Percentiles rank a stretch among this genome's conserved stretches.
These are phyloP conservation scores for Aquanectria penicillioides DNA, from an alignment of 2,329 filamentous ascomycete species.

Conservation along the genomic window DNA sequence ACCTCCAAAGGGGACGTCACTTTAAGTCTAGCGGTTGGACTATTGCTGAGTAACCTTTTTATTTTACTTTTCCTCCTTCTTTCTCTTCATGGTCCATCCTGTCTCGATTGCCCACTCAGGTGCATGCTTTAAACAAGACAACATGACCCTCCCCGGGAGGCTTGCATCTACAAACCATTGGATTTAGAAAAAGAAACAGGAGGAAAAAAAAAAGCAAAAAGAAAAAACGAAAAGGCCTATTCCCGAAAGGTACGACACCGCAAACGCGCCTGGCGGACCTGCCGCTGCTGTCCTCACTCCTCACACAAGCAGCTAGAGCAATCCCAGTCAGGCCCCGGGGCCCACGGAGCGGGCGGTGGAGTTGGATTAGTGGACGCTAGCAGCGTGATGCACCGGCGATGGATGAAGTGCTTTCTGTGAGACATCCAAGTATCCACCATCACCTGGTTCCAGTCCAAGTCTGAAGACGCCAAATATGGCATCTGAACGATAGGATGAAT, in stretches of 20 bases:
- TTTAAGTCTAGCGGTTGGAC: constrained; percentile 1
- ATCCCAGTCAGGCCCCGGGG: not conserved
- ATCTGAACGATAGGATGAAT: no score
- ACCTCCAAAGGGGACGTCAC: not conserved
- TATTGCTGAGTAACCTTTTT: constrained; percentile 5
- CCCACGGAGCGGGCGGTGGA: constrained; percentile 6
- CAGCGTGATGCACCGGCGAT: constrained; percentile 17
- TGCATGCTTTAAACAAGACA: not conserved
- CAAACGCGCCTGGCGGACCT: not conserved
- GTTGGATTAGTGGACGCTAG: constrained; percentile 11
- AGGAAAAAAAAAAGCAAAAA: not conserved
- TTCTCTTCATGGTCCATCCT: not conserved
- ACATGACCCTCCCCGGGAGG: not conserved
- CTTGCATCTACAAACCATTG: constrained; percentile 16
- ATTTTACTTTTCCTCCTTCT: no score
- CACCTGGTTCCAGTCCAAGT: constrained; percentile 19
- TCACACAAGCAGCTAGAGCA: not conserved
- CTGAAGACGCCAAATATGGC: no score
- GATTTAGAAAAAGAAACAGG: not conserved
- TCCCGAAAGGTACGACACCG: not conserved
- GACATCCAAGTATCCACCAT: constrained; percentile 28
- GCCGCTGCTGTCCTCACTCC: constrained; percentile 2
- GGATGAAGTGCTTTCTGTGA: constrained; percentile 22
- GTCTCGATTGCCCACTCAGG: not conserved
- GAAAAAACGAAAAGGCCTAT: not conserved